Base-by-base conservation (phyloP, 129 eudicot species). In the Scalesia atractyloides region DNA sequence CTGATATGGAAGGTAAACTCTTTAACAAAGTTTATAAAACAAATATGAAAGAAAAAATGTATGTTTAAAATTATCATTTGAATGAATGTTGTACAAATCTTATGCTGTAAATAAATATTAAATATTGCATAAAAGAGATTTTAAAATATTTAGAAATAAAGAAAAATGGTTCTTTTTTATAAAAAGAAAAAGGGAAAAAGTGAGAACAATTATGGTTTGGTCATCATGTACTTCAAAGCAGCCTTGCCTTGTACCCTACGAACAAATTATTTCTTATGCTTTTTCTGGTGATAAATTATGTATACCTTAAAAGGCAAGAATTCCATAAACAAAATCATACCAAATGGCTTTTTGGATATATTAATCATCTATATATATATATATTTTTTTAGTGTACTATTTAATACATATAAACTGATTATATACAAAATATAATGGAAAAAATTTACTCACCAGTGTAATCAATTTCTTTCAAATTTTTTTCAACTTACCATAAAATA, bases 1-100 rank as follows among this genome's bases (percentile, higher is more conserved):
- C 72, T 94, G 59, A 79, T 94, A 17, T 94, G 98, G 98, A 94
- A 90, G 98, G 98, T 94, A 87, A 58, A 2, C 49, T 20, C 14
- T 49, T 22, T 34, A 44, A 69, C 15, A 24, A 17, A 17, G 46
- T 41, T 41, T 41, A 41, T 9, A 41, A 3, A 41, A 41, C 46
- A 41, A 41, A 41, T 5, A 7, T 41, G 46, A 41, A 41, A 39
- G 33, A 39, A 37, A 39, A 39, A 39, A 39, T 39, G 44, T 9
- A 7, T 7, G 44, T 39, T 39, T 39, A 0, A 39, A 39, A 39
- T 39, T 39, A 7, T 39, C 44, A 39, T 7, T 39, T 39, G 44
- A 39, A 39, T 39, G 44, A 9, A 41, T 41, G 46, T 0, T 6
- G 46, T 41, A 30, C 34, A 30, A 30, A 30, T 30, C 34, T 30